phyloP scores from a whole-genome alignment of 257 asterid genomes.

The Przewalskia tangutica region DNA sequence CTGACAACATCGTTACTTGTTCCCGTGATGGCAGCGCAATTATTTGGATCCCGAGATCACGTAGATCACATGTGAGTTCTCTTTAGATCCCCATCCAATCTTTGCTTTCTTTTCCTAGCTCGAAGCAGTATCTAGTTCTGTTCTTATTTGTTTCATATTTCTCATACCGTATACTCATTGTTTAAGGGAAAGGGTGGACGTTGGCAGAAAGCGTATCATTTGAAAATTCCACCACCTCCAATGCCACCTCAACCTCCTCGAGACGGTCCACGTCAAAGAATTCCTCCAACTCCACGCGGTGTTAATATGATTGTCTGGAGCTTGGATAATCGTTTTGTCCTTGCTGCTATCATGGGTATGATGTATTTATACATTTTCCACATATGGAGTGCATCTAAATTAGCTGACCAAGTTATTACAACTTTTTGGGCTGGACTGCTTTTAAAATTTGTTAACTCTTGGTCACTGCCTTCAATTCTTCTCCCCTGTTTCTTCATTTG shows the following conservation, averaged over 20 bases:
- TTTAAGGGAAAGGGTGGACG: conserved; percentile 84
- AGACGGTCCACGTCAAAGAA: conserved; percentile 99
- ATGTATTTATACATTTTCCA: conserved; percentile 8
- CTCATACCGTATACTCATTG: conserved; percentile 1
- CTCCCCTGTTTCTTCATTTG: background rate
- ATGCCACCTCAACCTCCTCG: conserved; percentile 96
- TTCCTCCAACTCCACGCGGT: conserved; percentile 98
- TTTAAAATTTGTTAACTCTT: background rate
- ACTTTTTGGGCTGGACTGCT: background rate
- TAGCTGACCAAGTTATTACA: background rate
- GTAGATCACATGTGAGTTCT: conserved; percentile 80
- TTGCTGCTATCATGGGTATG: conserved; percentile 99
- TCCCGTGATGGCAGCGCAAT: conserved; percentile 99
- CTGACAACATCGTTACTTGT: conserved; percentile 90
- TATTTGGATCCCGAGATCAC: conserved; percentile 95
- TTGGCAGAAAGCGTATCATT: conserved; percentile 92
- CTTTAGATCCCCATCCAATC: background rate
- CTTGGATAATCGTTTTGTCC: conserved; percentile 96
- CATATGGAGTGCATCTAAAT: background rate
- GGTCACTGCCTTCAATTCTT: background rate
- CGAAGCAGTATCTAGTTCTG: background rate
- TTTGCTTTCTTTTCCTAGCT: background rate
- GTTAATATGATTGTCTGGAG: conserved; percentile 99
- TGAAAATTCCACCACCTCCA: conserved; percentile 98
- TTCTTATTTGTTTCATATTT: background rate